Evolutionary conservation across 345 rosid species (phyloP).

Genomic region (Brassica carinata): DNA sequence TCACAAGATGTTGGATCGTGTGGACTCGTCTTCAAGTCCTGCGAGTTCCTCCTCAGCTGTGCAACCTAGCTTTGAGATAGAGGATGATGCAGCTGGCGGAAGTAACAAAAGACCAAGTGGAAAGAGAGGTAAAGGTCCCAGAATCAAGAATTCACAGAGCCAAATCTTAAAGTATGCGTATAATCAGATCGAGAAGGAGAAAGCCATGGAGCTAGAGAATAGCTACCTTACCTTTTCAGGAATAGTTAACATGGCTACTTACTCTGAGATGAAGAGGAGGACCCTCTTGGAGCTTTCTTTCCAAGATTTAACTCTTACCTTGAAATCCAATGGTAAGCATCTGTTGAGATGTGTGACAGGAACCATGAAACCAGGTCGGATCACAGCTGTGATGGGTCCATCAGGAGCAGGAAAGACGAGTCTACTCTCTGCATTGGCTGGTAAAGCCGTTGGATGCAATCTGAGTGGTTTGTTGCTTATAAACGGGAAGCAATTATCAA

Average conservation of each 20-base stretch:
- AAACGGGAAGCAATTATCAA: constrained; percentile 70
- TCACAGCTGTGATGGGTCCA: constrained; percentile 97
- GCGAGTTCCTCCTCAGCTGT: constrained; percentile 39
- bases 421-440: constrained; percentile 86
- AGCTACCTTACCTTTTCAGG: constrained; percentile 74
- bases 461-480: constrained; percentile 67
- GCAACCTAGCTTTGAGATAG: constrained; percentile 52
- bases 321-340: constrained; percentile 71
- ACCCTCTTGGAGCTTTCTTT: constrained; percentile 77
- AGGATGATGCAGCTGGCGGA: constrained; percentile 40
- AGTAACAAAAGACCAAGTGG: constrained; percentile 35
- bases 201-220: constrained; percentile 58
- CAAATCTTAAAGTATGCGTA: constrained; percentile 84
- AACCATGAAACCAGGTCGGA: constrained; percentile 73
- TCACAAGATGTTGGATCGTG: constrained; percentile 49
- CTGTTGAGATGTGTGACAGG: constrained; percentile 83
- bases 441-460: constrained; percentile 81
- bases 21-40: constrained; percentile 37
- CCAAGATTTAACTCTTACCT: constrained; percentile 69
- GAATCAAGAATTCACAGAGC: constrained; percentile 58
- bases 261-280: constrained; percentile 59
- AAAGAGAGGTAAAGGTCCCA: constrained; percentile 41
- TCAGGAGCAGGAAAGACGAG: constrained; percentile 98
- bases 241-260: constrained; percentile 63
- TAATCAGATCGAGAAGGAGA: constrained; percentile 82